Evolutionary conservation across 139 green algal genomes (phyloP).

Genomic region (Tetraselmis chui): DNA sequence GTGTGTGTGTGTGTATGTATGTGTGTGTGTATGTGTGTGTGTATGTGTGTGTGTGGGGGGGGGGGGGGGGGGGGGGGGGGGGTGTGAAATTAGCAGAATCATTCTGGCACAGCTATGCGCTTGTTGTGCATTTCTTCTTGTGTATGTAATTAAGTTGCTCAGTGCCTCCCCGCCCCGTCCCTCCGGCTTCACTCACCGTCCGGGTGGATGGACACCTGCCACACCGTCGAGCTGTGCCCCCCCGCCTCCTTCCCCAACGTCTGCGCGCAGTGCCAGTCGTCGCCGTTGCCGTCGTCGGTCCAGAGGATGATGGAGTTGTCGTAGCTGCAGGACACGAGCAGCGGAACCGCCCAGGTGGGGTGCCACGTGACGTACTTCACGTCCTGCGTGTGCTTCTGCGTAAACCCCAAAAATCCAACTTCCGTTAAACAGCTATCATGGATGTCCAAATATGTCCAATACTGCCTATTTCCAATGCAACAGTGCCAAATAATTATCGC

Average conservation of each 20-base stretch:
- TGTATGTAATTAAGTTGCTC: too few species aligned
- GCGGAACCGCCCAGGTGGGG: slow-evolving; percentile 48
- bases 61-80: too few species aligned
- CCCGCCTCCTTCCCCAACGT: slow-evolving; percentile 53
- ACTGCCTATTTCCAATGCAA: not conserved
- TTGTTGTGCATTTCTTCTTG: too few species aligned
- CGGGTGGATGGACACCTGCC: slow-evolving; percentile 63
- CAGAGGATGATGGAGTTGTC: slow-evolving; percentile 91
- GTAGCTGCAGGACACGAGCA: slow-evolving; percentile 81
- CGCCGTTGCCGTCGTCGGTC: slow-evolving; percentile 56
- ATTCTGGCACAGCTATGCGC: too few species aligned
- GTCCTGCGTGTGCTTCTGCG: slow-evolving; percentile 57
- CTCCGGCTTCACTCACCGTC: too few species aligned
- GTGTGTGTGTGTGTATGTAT: too few species aligned
- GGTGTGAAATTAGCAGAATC: too few species aligned
- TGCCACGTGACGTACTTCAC: slow-evolving; percentile 94
- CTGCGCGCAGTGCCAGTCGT: slow-evolving; percentile 81
- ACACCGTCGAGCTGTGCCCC: slow-evolving; percentile 82
- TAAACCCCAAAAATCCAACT: not conserved
- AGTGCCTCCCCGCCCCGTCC: too few species aligned
- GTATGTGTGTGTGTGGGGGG: too few species aligned
- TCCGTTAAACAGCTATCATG: not conserved
- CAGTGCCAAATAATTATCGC: not conserved
- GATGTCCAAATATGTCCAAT: not conserved
- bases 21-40: too few species aligned